Evolutionary conservation across 495 filamentous ascomycete species (phyloP), one percentile per base, ranked within the genome.

Genomic region (Trichoderma gamsii): DNA sequence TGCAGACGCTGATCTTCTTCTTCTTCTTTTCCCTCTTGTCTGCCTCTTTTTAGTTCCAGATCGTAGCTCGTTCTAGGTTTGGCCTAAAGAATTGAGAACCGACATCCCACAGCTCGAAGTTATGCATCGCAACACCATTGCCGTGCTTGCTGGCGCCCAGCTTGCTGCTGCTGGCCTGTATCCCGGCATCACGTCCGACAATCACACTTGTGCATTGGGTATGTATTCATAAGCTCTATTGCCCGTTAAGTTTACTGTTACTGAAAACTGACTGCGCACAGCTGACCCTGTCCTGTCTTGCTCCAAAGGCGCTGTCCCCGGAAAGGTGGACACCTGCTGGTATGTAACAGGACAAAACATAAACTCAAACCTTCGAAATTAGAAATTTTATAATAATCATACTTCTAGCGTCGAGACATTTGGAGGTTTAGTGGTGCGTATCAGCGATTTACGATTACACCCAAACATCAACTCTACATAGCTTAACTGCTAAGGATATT

Each of bases 401-500:
- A 76, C 79, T n/a, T 85, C 82, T 77, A 83, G 81, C 68, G 74
- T 73, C 25, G 82, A 85, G 72, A 84, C 83, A 0, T 83, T 75
- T 70, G 83, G 83, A 18, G 83, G 83, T 1, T 73, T 85, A 1
- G 72, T 85, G 15, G 71, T 73, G 67, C 49, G 71, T 3, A 63
- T 9, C 38, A 56, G 3, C 13, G 12, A 63, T 15, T 4, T 8
- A 29, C 8, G 29, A 63, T 29, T 3, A 32, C 35, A 15, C 29
- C 29, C 29, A 29, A 29, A 29, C 4, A 29, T 29, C 29, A 29
- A 4, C 29, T 29, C 29, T 29, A 29, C 29, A 29, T 4, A 41
- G 61, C 11, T 56, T 3, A 64, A 44, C 15, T 41, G 15, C 16
- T n/a, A 1, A 46, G 43, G 16, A 16, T 4, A 29, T 18, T 18